A percentile compares a stretch with the other conserved stretches of the same genome.
These are phyloP conservation scores for Solanum peruvianum DNA, from an alignment of 257 asterid species.

Conservation along the genomic window DNA sequence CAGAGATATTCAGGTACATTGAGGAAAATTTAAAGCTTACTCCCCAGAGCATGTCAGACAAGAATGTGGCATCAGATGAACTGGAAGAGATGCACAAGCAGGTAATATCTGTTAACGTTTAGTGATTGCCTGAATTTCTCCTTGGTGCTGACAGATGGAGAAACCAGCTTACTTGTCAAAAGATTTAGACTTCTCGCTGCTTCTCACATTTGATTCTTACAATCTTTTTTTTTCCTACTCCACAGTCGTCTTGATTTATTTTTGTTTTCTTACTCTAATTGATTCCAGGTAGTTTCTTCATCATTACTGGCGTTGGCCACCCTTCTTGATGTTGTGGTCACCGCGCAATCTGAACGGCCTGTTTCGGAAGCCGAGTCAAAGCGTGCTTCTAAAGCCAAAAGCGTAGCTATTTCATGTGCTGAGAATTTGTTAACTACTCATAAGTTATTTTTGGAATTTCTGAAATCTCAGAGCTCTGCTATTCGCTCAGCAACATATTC, in stretches of 20 bases:
- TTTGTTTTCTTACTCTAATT: not conserved
- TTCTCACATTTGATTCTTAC: not conserved
- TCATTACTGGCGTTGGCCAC: conserved; percentile 87
- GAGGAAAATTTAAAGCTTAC: conserved; percentile 90
- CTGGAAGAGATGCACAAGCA: conserved; percentile 87
- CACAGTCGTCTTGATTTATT: not conserved
- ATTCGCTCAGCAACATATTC: conserved; percentile 86
- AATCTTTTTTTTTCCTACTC: not conserved
- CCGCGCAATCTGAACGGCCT: conserved; percentile 35
- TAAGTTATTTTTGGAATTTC: conserved; percentile 58
- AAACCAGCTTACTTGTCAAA: not conserved
- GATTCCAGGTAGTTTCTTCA: conserved; percentile 70
- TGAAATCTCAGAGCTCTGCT: conserved; percentile 66
- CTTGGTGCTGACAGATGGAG: not conserved
- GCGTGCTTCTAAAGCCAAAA: conserved; percentile 68
- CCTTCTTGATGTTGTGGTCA: conserved; percentile 62
- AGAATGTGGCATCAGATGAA: conserved; percentile 84
- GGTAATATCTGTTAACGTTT: conserved; percentile 27
- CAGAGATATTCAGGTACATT: conserved; percentile 61
- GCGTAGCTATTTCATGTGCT: conserved; percentile 49
- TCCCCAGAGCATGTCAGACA: conserved; percentile 86
- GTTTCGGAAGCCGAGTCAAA: conserved; percentile 60
- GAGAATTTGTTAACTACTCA: conserved; percentile 57
- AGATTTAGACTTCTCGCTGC: not conserved
- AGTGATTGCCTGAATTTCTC: not conserved